Conservation (phyloP, 352 stramenopile genomes). For the Aphanomyces euteiches region DNA sequence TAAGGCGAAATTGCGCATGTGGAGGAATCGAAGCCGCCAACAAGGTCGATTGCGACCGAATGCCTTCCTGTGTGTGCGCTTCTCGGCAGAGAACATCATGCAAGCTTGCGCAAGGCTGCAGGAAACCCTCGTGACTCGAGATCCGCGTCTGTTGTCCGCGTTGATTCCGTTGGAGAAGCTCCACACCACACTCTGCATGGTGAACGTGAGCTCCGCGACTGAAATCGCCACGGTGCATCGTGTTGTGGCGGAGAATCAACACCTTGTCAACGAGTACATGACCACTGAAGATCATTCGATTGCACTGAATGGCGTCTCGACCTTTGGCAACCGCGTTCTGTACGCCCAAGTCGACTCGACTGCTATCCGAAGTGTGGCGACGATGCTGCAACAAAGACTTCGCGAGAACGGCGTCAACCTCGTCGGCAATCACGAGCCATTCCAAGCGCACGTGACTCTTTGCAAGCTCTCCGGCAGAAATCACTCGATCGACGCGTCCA, state of each 20-base stretch:
- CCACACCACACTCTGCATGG: slow-evolving; percentile 13
- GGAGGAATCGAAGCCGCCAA: no score
- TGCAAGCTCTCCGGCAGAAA: slow-evolving; percentile 16
- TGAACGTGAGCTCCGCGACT: not conserved
- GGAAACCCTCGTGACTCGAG: not conserved
- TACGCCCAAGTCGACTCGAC: slow-evolving; percentile 3
- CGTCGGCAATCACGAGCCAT: slow-evolving; percentile 27
- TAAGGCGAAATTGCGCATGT: no score
- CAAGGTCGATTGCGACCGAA: slow-evolving; percentile 6
- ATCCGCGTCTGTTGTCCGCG: slow-evolving; percentile 1
- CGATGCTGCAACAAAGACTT: not conserved
- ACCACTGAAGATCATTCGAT: not conserved
- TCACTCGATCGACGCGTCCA: not conserved
- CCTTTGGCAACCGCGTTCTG: slow-evolving; percentile 25
- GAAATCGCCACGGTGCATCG: slow-evolving; percentile 4
- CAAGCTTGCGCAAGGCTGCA: not conserved
- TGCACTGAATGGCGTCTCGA: not conserved
- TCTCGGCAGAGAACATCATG: slow-evolving; percentile 2
- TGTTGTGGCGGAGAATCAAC: not conserved
- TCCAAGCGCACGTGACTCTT: slow-evolving; percentile 20
- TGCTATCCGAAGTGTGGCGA: not conserved
- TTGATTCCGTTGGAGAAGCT: not conserved
- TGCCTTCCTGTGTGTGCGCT: slow-evolving; percentile 26
- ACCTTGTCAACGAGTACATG: not conserved
- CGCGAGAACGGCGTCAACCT: not conserved